Evolutionary conservation across 805 yeast species (phyloP), one percentile per base, ranked within the genome.

Genomic region (Kuraishia ogatae): DNA sequence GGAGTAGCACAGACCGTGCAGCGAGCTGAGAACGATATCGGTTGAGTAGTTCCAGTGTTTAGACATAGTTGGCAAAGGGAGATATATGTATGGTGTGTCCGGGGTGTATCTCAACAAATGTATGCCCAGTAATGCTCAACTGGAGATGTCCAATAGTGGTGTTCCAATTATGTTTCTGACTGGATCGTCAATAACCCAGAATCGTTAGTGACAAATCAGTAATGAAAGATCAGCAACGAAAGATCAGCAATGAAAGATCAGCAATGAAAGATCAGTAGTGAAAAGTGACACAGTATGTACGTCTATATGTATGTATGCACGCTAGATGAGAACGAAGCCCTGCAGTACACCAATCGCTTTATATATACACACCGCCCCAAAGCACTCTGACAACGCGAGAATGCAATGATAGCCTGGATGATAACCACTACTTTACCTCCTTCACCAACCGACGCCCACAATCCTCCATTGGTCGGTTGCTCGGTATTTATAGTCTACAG

Each of bases 1-100:
- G 49, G 81, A 62, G 24, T 75, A 73, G 15, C 74, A 78, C 48
- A 84, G 69, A 23, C 85, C 85, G 60, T 74, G 73, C 49, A 84
- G 71, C 23, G 79, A 78, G 8, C 79, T 59, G 50, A 72, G 67
- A 19, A 79, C 82, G 15, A 79, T 62, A 58, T 80, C 83, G 46
- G 73, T 62, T 39, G 67, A 63, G 63, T 78, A 80, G 43, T 68
- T 68, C 84, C 84, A 81, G 63, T 81, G 84, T 60, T 80, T 66
- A 6, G 58, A 35, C 43, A 35, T 35, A 13, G 43, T 35, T 5
- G 43, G 43, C 11, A n/a, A 26, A 26, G 29, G 29, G 29, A 26
- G 7, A 35, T 28, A 11, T 35, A 35, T 35, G 43, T 35, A 35
- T 35, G 17, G 3, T 11, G 43, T 3, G 43, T 3, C 10, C 10